Evolutionary conservation across 495 filamentous ascomycete genomes (phyloP).

Genomic region (Achaetomiella virescens): DNA sequence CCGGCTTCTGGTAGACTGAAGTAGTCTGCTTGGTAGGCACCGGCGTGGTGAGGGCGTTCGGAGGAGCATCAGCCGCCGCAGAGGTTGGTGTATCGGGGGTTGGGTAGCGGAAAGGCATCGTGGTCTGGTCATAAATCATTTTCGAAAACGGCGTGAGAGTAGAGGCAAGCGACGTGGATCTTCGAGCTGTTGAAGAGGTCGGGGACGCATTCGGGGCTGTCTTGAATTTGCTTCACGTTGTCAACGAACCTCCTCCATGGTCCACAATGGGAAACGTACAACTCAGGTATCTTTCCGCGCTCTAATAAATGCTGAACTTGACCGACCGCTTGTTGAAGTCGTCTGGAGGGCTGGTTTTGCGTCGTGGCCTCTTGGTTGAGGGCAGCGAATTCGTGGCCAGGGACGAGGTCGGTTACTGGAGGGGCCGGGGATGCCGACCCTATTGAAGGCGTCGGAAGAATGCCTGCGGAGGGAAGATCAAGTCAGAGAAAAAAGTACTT

Average conservation of each 20-base stretch:
- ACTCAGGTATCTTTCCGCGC: conserved; percentile 62
- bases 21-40: conserved; percentile 10
- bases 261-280: conserved; percentile 44
- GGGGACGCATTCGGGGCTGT: conserved; percentile 27
- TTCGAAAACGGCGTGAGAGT: conserved; percentile 38
- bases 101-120: conserved; percentile 34
- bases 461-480: conserved; percentile 39
- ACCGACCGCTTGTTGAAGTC: conserved; percentile 46
- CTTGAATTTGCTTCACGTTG: conserved; percentile 61
- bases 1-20: conserved; percentile 17
- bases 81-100: conserved; percentile 25
- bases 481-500: conserved; percentile 1
- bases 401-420: conserved; percentile 38
- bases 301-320: conserved; percentile 66
- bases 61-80: conserved; percentile 14
- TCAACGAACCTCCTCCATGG: conserved; percentile 5
- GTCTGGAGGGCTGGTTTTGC: conserved; percentile 31
- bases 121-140: conserved; percentile 39
- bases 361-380: conserved; percentile 48
- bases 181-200: conserved; percentile 14
- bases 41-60: conserved; percentile 8
- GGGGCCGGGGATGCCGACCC: conserved; percentile 46
- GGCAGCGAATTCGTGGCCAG: conserved; percentile 37
- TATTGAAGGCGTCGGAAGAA: conserved; percentile 64
- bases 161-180: conserved; percentile 20